A percentile compares a stretch with the other conserved stretches of the same genome.
Conservation (phyloP, 129 eudicot genomes). For the Erigeron canadensis region DNA sequence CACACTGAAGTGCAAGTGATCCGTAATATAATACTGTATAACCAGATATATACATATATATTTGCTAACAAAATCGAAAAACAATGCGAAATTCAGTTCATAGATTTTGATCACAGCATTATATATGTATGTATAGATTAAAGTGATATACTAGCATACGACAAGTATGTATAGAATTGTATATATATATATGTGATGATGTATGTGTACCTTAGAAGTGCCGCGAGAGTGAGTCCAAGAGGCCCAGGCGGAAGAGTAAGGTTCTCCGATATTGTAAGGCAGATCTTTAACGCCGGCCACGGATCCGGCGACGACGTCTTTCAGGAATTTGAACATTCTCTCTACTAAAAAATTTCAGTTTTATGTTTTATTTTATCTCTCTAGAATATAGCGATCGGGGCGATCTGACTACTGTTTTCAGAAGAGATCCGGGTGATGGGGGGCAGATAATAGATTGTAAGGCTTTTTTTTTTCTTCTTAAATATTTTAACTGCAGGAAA, state of each 20-base stretch:
- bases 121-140: no score
- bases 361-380: not conserved
- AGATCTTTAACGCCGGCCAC: constrained; percentile 83
- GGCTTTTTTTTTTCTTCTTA: no score
- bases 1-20: constrained; percentile 8
- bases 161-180: not conserved
- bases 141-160: no score
- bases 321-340: constrained; percentile 71
- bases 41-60: not conserved
- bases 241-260: constrained; percentile 95
- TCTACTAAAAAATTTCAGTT: not conserved
- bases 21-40: not conserved
- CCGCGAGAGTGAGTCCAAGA: constrained; percentile 95
- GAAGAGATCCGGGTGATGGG: no score
- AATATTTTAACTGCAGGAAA: no score
- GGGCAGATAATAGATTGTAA: no score
- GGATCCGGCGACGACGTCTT: constrained; percentile 93
- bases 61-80: no score
- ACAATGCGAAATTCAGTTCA: no score
- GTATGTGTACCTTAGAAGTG: constrained; percentile 23
- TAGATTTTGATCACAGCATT: no score
- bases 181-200: not conserved
- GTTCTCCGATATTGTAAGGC: constrained; percentile 94
- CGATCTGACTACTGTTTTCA: not conserved
- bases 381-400: not conserved